Evolutionary conservation across 345 rosid genomes (phyloP).

Genomic region (Physaria fendleri): DNA sequence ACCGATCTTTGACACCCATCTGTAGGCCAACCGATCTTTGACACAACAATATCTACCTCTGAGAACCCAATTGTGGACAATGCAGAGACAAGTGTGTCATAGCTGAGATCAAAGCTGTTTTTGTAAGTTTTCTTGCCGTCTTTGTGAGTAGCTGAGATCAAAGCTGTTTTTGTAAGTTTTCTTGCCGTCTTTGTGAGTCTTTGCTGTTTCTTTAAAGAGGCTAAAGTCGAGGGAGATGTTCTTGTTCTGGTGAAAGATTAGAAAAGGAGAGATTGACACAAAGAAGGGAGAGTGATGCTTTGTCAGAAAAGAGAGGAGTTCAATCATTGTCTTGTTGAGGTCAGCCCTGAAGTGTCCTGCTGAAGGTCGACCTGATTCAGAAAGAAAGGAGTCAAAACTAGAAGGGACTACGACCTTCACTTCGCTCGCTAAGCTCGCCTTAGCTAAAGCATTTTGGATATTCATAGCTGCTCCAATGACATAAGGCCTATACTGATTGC

Average conservation of each 20-base stretch:
- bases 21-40: conserved; percentile 92
- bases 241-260: conserved; percentile 52
- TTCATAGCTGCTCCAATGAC: conserved; percentile 76
- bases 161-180: conserved; percentile 71
- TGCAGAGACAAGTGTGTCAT: conserved; percentile 58
- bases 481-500: conserved; percentile 63
- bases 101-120: conserved; percentile 74
- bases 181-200: conserved; percentile 44
- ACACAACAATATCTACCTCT: conserved; percentile 52
- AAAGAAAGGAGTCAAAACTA: conserved; percentile 56
- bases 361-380: conserved; percentile 63
- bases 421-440: conserved; percentile 50
- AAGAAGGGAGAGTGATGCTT: conserved; percentile 72
- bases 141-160: conserved; percentile 68
- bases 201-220: conserved; percentile 57
- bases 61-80: conserved; percentile 56
- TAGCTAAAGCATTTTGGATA: conserved; percentile 65
- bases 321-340: conserved; percentile 74
- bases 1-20: conserved; percentile 85
- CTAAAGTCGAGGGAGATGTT: conserved; percentile 65
- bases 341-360: conserved; percentile 75
- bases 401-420: conserved; percentile 88
- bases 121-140: conserved; percentile 50
- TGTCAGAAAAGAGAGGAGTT: conserved; percentile 64
- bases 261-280: conserved; percentile 59